Evolutionary conservation across 306 rosid genomes (phyloP).

Genomic region (Cucumis melo): DNA sequence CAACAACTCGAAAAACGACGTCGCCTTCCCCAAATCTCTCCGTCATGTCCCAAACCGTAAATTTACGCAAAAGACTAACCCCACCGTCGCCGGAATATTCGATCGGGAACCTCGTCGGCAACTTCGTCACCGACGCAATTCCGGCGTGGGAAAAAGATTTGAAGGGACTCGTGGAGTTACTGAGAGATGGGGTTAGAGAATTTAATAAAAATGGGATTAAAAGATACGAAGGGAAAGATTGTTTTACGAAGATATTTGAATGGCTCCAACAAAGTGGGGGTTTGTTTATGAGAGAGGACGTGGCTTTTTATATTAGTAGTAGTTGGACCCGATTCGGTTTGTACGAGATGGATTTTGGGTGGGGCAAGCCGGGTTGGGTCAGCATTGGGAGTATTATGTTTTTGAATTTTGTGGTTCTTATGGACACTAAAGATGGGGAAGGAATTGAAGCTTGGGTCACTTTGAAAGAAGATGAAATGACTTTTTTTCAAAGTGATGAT

Average conservation of each 20-base stretch:
- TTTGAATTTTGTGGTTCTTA: constrained; percentile 3
- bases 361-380: constrained; percentile 23
- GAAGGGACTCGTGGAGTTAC: not conserved
- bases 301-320: not conserved
- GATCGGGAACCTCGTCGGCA: constrained; percentile 28
- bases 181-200: not conserved
- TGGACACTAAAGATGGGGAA: constrained; percentile 10
- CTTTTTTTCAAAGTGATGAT: not conserved
- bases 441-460: constrained; percentile 21
- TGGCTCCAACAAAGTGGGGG: not conserved
- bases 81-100: constrained; percentile 11
- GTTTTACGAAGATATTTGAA: not conserved
- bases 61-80: constrained; percentile 15
- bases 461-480: constrained; percentile 12
- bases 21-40: constrained; percentile 1
- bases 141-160: not conserved
- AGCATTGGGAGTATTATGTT: not conserved
- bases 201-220: not conserved
- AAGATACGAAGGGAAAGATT: not conserved
- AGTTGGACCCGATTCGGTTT: constrained; percentile 15
- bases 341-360: constrained; percentile 17
- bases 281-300: not conserved
- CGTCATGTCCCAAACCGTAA: constrained; percentile 18
- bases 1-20: constrained; percentile 5
- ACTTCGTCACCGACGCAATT: not conserved